phyloP scores from a whole-genome alignment of 805 yeast species.

The Priceomyces carsonii region DNA sequence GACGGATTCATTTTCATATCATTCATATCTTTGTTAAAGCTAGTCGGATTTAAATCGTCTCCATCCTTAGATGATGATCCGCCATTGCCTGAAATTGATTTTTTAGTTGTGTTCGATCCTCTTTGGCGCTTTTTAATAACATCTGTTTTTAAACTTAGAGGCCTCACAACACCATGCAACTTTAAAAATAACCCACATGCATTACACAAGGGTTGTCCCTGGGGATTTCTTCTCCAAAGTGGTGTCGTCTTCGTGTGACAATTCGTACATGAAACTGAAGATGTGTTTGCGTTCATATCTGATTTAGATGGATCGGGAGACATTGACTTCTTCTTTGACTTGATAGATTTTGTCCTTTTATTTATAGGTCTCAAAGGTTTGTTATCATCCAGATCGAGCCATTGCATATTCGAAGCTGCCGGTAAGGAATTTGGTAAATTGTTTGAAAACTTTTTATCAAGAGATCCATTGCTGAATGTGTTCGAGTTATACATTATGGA shows the following conservation, averaged over 20 bases:
- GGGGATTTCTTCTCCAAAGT: constrained; percentile 89
- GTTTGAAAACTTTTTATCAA: background rate
- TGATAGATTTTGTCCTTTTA: constrained; percentile 7
- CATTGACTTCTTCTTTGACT: constrained; percentile 8
- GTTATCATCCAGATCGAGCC: constrained; percentile 2
- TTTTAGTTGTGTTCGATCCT: constrained; percentile 22
- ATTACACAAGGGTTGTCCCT: constrained; percentile 90
- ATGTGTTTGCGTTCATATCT: constrained; percentile 5
- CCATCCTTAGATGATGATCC: constrained; percentile 39
- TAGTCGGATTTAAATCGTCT: constrained; percentile 51
- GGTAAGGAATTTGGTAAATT: constrained; percentile 9
- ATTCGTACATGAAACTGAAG: constrained; percentile 62
- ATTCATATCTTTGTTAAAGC: constrained; percentile 17
- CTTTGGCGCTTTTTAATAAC: constrained; percentile 91
- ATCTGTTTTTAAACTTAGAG: constrained; percentile 86
- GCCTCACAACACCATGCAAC: constrained; percentile 93
- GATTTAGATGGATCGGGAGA: constrained; percentile 7
- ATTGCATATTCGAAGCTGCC: constrained; percentile 4
- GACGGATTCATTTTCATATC: background rate
- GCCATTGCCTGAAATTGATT: constrained; percentile 27
- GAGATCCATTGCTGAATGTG: constrained; percentile 3
- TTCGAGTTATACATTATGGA: background rate
- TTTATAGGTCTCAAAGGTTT: constrained; percentile 3
- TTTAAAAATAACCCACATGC: constrained; percentile 95
- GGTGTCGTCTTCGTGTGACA: constrained; percentile 94